Evolutionary conservation across 202 grass and related monocot genomes (phyloP).

Genomic region (Schoenoplectus triqueter): DNA sequence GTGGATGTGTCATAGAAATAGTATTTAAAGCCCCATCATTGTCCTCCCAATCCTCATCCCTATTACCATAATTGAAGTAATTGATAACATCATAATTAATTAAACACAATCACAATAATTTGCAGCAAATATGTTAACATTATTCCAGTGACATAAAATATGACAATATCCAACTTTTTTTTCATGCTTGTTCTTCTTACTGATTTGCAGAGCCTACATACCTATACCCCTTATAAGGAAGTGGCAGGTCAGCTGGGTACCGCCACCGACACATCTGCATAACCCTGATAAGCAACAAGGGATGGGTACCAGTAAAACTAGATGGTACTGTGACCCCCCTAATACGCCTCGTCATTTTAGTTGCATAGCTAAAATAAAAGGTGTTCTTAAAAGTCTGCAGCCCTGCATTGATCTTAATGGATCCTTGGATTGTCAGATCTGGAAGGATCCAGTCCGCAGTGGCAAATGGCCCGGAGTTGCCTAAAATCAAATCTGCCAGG

Average conservation of each 20-base stretch:
- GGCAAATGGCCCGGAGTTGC: constrained; percentile 50
- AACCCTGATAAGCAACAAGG: constrained; percentile 51
- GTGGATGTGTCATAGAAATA: constrained; percentile 60
- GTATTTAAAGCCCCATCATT: constrained; percentile 64
- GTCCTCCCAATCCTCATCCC: constrained; percentile 57
- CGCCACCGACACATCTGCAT: constrained; percentile 58
- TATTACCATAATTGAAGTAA: neutral
- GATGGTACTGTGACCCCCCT: constrained; percentile 45
- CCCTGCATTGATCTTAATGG: constrained; percentile 41
- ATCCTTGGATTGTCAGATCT: constrained; percentile 54
- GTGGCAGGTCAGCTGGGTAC: constrained; percentile 28
- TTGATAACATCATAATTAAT: neutral
- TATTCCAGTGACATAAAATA: neutral
- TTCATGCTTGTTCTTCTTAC: neutral
- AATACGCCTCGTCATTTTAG: constrained; percentile 47
- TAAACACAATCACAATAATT: neutral
- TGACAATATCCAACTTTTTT: neutral
- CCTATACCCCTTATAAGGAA: constrained; percentile 56
- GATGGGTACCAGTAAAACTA: constrained; percentile 44
- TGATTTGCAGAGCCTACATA: constrained; percentile 20
- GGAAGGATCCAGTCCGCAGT: constrained; percentile 57
- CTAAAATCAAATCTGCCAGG: constrained; percentile 44
- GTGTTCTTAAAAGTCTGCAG: constrained; percentile 51
- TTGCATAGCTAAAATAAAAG: constrained; percentile 60
- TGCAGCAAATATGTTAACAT: neutral